phyloP scores from a whole-genome alignment of 129 eudicot species.

The Tagetes patula region DNA sequence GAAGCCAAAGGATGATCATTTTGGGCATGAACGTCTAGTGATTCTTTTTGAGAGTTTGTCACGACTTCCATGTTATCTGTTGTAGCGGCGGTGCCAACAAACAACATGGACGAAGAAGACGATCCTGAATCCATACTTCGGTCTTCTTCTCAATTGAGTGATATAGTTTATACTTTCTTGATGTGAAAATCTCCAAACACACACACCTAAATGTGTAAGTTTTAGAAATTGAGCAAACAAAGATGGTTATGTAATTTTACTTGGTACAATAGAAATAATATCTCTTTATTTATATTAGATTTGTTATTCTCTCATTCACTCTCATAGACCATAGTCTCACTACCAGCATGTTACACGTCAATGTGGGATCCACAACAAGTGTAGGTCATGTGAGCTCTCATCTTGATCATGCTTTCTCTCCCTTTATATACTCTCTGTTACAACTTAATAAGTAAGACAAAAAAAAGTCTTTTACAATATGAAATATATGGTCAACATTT shows the following conservation, averaged over 20 bases:
- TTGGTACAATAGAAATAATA: too few species aligned
- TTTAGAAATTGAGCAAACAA: neutral
- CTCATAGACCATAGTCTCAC: neutral
- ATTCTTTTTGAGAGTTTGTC: conserved; percentile 22
- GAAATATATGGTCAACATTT: too few species aligned
- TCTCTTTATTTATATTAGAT: neutral
- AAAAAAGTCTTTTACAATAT: too few species aligned
- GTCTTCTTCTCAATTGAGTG: neutral
- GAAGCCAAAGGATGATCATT: conserved; percentile 7
- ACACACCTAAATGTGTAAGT: neutral
- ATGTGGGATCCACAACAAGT: neutral
- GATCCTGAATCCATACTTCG: conserved; percentile 25
- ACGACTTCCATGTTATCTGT: conserved; percentile 1
- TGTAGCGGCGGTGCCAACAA: neutral
- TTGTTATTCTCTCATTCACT: neutral
- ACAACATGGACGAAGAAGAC: conserved; percentile 6
- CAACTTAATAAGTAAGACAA: neutral
- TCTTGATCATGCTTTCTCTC: conserved; percentile 7
- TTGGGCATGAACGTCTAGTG: neutral
- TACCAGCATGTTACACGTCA: neutral
- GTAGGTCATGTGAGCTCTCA: conserved; percentile 20
- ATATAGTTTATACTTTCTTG: neutral
- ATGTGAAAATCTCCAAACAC: neutral
- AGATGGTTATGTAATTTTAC: conserved; percentile 4
- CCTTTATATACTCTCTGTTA: conserved; percentile 1